These are phyloP conservation scores for Onygenales sp. DNA, from an alignment of 2,329 filamentous ascomycete genomes.

Conservation along the genomic window DNA sequence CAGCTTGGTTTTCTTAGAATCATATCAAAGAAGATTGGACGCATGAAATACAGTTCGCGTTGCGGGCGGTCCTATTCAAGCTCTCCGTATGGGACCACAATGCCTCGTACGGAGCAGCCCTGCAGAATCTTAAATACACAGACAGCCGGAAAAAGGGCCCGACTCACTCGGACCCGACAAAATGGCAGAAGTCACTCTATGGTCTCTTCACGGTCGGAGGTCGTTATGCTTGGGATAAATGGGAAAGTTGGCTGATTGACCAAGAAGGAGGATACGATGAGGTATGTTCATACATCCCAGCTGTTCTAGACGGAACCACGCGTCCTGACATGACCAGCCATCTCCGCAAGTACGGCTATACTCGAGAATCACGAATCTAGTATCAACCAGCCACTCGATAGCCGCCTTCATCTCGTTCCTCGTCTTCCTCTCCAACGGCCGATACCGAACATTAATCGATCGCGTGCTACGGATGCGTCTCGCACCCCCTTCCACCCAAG, in stretches of 20 bases:
- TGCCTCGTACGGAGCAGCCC: constrained; percentile 82
- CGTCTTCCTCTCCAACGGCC: constrained; percentile 80
- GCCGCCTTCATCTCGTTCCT: constrained; percentile 79
- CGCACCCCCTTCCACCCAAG: constrained; percentile 72
- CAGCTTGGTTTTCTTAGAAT: constrained; percentile 21
- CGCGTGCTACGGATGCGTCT: constrained; percentile 75
- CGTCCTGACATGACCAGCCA: constrained; percentile 23
- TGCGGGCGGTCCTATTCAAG: constrained; percentile 81
- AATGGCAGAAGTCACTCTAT: constrained; percentile 73
- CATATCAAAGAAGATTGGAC: constrained; percentile 79
- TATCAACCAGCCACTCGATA: constrained; percentile 67
- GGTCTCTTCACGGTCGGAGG: constrained; percentile 80
- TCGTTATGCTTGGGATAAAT: constrained; percentile 81
- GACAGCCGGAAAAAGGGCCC: constrained; percentile 62
- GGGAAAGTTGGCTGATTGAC: constrained; percentile 76
- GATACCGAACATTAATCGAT: constrained; percentile 85
- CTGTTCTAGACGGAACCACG: constrained; percentile 7
- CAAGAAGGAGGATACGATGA: constrained; percentile 66
- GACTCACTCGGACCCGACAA: constrained; percentile 61
- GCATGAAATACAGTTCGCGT: constrained; percentile 67
- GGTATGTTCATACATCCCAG: constrained; percentile 14
- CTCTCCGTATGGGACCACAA: constrained; percentile 94
- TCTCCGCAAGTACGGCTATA: constrained; percentile 46
- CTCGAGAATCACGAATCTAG: constrained; percentile 57
- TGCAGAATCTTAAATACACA: constrained; percentile 85